These are phyloP conservation scores for Spinellus fusiger DNA, from an alignment of 192 early-diverging fungal species.

Conservation along the genomic window DNA sequence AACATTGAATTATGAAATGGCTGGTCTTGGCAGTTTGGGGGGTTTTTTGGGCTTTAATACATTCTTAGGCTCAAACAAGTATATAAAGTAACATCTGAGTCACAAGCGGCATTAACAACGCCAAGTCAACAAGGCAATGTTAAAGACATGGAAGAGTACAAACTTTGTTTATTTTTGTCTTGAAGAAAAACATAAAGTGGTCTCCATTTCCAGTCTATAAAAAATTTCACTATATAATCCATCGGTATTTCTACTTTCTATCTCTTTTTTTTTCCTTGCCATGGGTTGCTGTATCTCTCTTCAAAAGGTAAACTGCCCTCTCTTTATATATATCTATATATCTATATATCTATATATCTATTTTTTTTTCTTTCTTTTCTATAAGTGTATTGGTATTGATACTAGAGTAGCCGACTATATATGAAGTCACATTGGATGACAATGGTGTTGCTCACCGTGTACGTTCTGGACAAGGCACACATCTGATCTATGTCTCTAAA, in stretches of 20 bases:
- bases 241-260: not conserved
- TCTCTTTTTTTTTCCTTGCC: not conserved
- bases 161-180: not conserved
- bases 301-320: slow-evolving; percentile 6
- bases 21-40: too few relatives aligned
- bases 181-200: not conserved
- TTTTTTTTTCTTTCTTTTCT: not conserved
- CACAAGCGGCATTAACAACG: too few relatives aligned
- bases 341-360: too few relatives aligned
- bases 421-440: slow-evolving; percentile 17
- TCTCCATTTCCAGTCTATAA: not conserved
- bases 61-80: too few relatives aligned
- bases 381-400: not conserved
- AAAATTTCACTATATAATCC: not conserved
- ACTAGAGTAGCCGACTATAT: slow-evolving; percentile 8
- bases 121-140: not conserved
- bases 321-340: not conserved
- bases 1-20: too few relatives aligned
- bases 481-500: slow-evolving; percentile 8
- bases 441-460: slow-evolving; percentile 17
- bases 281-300: slow-evolving; percentile 25
- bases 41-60: too few relatives aligned
- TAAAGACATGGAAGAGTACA: not conserved
- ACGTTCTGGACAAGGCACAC: slow-evolving; percentile 12
- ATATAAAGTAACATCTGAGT: too few relatives aligned